phyloP scores from a whole-genome alignment of 2,329 filamentous ascomycete species.

The Ceratocystis huliohia region DNA sequence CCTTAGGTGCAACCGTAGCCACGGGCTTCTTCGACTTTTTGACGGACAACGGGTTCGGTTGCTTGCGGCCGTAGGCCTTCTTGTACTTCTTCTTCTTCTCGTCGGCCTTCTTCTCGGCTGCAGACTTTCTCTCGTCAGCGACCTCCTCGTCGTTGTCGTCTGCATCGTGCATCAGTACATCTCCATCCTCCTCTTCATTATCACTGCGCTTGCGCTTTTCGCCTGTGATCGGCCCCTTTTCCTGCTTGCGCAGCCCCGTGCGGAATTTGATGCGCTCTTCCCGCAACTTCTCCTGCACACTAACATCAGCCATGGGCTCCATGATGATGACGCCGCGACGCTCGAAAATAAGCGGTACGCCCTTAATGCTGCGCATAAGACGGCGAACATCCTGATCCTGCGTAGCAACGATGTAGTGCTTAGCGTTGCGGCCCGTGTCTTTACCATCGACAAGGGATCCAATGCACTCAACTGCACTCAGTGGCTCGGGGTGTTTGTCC shows the following conservation, averaged over 20 bases:
- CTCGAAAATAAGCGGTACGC: constrained; percentile 67
- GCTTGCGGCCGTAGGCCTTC: constrained; percentile 49
- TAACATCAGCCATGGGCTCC: constrained; percentile 60
- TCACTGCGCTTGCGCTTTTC: constrained; percentile 42
- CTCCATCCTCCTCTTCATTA: constrained; percentile 29
- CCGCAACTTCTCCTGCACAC: constrained; percentile 47
- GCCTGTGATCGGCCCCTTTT: constrained; percentile 26
- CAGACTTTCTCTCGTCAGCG: constrained; percentile 17
- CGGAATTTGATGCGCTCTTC: constrained; percentile 67
- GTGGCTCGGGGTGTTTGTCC: constrained; percentile 56
- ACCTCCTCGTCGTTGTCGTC: constrained; percentile 27
- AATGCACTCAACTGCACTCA: constrained; percentile 58
- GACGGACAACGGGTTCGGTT: constrained; percentile 57
- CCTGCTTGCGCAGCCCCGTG: constrained; percentile 47
- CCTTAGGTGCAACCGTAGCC: constrained; percentile 20
- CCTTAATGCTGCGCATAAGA: constrained; percentile 52
- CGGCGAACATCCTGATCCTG: constrained; percentile 54
- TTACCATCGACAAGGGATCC: constrained; percentile 68
- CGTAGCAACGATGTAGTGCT: constrained; percentile 65
- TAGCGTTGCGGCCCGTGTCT: constrained; percentile 55
- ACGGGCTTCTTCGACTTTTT: constrained; percentile 39
- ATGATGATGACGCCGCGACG: constrained; percentile 59
- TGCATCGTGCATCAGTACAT: constrained; percentile 3
- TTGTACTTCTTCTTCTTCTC: constrained; percentile 40
- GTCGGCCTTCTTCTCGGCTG: constrained; percentile 8